A percentile compares a stretch with the other conserved stretches of the same genome.
These are phyloP conservation scores for Leishmania braziliensis DNA, from an alignment of 208 protist species.

Conservation along the genomic window DNA sequence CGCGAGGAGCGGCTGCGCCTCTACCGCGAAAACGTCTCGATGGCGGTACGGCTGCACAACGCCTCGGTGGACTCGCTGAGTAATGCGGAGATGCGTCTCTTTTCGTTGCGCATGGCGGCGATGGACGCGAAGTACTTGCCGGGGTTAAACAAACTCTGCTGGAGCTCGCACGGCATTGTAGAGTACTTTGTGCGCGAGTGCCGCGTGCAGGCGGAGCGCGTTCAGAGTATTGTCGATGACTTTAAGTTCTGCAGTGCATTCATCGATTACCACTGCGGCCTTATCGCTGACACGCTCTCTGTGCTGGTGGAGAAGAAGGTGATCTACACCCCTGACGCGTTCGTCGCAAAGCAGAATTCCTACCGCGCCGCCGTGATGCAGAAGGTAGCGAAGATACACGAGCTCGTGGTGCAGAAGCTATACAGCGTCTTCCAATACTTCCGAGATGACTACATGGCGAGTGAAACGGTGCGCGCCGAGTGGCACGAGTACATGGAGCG, in stretches of 20 bases:
- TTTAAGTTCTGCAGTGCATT: conserved; percentile 92
- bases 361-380: conserved; percentile 78
- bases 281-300: conserved; percentile 92
- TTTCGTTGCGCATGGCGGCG: conserved; percentile 90
- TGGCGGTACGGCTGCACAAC: conserved; percentile 97
- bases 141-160: conserved; percentile 94
- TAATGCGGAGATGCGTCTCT: conserved; percentile 93
- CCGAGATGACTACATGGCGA: conserved; percentile 85
- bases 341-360: conserved; percentile 82
- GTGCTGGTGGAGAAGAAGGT: conserved; percentile 95
- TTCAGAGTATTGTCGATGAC: conserved; percentile 92
- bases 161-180: conserved; percentile 94
- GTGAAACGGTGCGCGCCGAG: conserved; percentile 82
- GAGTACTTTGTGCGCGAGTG: conserved; percentile 96
- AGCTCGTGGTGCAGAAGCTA: conserved; percentile 85
- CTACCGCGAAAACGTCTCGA: conserved; percentile 96
- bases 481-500: conserved; percentile 93
- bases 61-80: conserved; percentile 89
- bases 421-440: conserved; percentile 91
- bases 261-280: conserved; percentile 89
- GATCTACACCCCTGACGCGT: conserved; percentile 90
- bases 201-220: conserved; percentile 77
- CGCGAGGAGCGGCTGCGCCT: conserved; percentile 93
- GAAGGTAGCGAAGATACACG: conserved; percentile 83
- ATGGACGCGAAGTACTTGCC: conserved; percentile 93